Percentiles rank a stretch among this genome's conserved stretches.
Evolutionary conservation across 371 early-diverging fungal species (phyloP).

Genomic region (Apophysomyces sp.): DNA sequence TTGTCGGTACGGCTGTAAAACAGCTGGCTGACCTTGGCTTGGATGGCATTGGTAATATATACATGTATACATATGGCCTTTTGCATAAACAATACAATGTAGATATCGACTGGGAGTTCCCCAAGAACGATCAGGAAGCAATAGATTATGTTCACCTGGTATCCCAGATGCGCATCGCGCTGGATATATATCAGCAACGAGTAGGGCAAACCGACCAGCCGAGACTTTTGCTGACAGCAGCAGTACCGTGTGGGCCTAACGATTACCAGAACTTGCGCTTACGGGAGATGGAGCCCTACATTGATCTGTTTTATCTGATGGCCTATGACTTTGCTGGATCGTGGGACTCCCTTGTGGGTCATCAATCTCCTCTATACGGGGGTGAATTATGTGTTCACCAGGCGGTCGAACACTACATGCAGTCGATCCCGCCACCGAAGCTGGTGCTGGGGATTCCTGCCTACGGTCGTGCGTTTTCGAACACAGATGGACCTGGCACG

Average conservation of each 20-base stretch:
- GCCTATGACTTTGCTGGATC: constrained; percentile 78
- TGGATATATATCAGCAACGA: constrained; percentile 55
- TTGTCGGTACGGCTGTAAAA: constrained; percentile 62
- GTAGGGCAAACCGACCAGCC: constrained; percentile 39
- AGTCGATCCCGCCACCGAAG: constrained; percentile 67
- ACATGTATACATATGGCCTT: too few relatives aligned
- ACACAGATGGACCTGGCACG: constrained; percentile 11
- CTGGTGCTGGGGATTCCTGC: constrained; percentile 73
- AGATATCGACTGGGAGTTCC: constrained; percentile 90
- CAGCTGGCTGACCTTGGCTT: constrained; percentile 59
- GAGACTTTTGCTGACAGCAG: constrained; percentile 60
- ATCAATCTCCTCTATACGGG: constrained; percentile 82
- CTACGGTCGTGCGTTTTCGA: constrained; percentile 80
- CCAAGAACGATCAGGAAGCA: constrained; percentile 69
- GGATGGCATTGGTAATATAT: constrained; percentile 53
- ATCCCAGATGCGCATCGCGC: constrained; percentile 60
- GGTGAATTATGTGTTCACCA: constrained; percentile 55
- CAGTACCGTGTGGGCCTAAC: constrained; percentile 66
- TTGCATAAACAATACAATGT: too few relatives aligned
- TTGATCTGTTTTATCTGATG: constrained; percentile 80
- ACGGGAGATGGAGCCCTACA: constrained; percentile 59
- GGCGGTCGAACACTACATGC: constrained; percentile 65
- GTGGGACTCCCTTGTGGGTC: constrained; percentile 72
- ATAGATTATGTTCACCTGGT: constrained; percentile 78
- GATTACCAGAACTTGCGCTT: constrained; percentile 62